phyloP scores from a whole-genome alignment of 495 filamentous ascomycete species.

The Aspergillus homomorphus region DNA sequence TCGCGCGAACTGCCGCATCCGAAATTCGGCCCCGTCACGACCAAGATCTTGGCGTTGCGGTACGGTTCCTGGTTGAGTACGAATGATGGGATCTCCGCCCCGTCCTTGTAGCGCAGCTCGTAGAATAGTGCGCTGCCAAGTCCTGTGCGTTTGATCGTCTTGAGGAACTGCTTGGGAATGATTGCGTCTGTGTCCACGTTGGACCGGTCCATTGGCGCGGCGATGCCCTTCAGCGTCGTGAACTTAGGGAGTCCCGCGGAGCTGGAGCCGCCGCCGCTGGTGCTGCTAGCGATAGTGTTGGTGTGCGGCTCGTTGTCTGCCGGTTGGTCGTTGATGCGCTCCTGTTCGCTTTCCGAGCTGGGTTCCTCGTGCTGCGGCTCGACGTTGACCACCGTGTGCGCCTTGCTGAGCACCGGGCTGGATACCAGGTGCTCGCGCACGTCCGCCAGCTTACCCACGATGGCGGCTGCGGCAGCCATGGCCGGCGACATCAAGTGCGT shows the following conservation, averaged over 20 bases:
- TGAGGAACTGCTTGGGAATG: constrained; percentile 98
- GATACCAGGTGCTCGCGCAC: constrained; percentile 71
- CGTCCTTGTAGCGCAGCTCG: constrained; percentile 75
- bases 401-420: constrained; percentile 57
- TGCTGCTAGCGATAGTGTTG: constrained; percentile 48
- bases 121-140: constrained; percentile 86
- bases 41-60: constrained; percentile 80
- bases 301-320: constrained; percentile 64
- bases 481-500: constrained; percentile 97
- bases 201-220: constrained; percentile 78
- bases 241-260: constrained; percentile 74
- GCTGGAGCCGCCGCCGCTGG: constrained; percentile 43
- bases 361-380: constrained; percentile 70
- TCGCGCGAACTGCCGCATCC: constrained; percentile 92
- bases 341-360: constrained; percentile 70
- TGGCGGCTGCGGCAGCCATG: constrained; percentile 90
- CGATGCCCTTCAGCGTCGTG: constrained; percentile 75
- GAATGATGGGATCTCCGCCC: constrained; percentile 73
- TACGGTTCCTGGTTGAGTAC: constrained; percentile 90
- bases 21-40: constrained; percentile 92
- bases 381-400: constrained; percentile 50
- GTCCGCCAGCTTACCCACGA: constrained; percentile 87
- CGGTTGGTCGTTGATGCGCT: constrained; percentile 74
- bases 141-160: constrained; percentile 98
- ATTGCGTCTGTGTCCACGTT: constrained; percentile 98